Base-by-base conservation (phyloP, 139 green algal genomes). In the Haematococcus lacustris region DNA sequence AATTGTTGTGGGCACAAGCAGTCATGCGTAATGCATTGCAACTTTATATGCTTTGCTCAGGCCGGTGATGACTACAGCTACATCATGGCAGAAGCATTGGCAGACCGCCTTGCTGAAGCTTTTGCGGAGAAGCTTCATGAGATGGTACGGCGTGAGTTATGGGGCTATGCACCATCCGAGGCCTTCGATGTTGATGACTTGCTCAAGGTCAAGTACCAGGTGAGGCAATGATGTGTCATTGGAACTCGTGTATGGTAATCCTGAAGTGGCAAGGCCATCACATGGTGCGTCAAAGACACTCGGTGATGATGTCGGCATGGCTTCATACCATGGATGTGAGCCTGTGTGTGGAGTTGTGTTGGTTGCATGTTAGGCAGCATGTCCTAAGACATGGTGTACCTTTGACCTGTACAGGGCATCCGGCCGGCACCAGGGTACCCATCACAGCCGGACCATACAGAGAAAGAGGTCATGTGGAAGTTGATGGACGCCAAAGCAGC, bases 181-280 rank as follows among this genome's bases (percentile, higher is more conserved):
- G 37, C 76, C 35, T 75, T 98, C 23, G 82, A 43, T 47, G 75
- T 88, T 33, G 93, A 98, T 38, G 95, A 99, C 79, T 86, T 98
- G 80, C 88, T 99, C n/a, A 98, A 98, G 85, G 93, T 99, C 74
- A 97, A 98, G 83, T 98, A 98, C 77, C 84, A 90, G 85, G 87
- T 91, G 61, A 61, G 77, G 28, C 41, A 68, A 47, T 30, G 5
- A 9, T 30, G 23, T 35, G 57, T 30, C 17, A 13, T n/a, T n/a
- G 47, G 47, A 21, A n/a, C 23, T 30, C 57, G 23, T 35, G 32
- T 64, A 4, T 64, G 57, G 23, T 13, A 37, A 33, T 64, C 17
- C 28, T 9, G n/a, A 33, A 7, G 57, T 23, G 57, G 23, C 4
- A 53, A 28, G 43, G 9, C 43, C 43, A 9, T 53, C 43, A 28